Evolutionary conservation across 352 stramenopile genomes (phyloP), one percentile per base, ranked within the genome.

Genomic region (Chrysophaeum taylorii): DNA sequence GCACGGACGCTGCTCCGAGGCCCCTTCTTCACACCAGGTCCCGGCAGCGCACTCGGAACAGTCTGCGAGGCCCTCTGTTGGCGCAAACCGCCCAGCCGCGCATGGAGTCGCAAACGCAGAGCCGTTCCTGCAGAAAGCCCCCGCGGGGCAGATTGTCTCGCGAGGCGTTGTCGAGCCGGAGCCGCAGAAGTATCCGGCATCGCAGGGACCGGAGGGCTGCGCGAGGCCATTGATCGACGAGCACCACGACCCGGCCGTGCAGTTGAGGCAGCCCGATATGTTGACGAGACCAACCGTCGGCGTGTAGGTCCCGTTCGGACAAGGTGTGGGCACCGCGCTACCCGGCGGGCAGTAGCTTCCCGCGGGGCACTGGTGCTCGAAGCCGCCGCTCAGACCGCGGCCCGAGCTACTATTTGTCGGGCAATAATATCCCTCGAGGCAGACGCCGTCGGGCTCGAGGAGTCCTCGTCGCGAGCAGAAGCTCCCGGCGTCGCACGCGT

Each of bases 161-260:
- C 70, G 74, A 66, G 61, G 23, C 54, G 43, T 38, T 39, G 42
- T 54, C 63, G 0, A 73, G 27, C 42, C 36, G 25, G 15, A 21
- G 36, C 36, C 50, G 67, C 89, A 96, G 72, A 90, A 96, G 70
- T 93, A 92, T 0, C 89, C 89, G 18, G 88, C 82, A 35, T 92
- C 85, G 53, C 89, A 95, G 5, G 78, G 84, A 29, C 84, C 87
- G 12, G 82, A 77, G 0, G 87, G 86, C 16, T 80, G 73, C 0
- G 84, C 90, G 37, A 94, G 81, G 73, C 85, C 25, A 81, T 90
- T 2, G n/a, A 25, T 71, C 0, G 36, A 41, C 27, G 73, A 52
- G 52, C 39, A 69, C 2, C 29, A 73, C 27, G 63, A 39, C 15
- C 76, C 76, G 4, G 36, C 38, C 38, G 77, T 69, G 57, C 88